Percentiles rank a stretch among this genome's conserved stretches.
Conservation (phyloP, 352 stramenopile species). For the Phytopythium litorale region DNA sequence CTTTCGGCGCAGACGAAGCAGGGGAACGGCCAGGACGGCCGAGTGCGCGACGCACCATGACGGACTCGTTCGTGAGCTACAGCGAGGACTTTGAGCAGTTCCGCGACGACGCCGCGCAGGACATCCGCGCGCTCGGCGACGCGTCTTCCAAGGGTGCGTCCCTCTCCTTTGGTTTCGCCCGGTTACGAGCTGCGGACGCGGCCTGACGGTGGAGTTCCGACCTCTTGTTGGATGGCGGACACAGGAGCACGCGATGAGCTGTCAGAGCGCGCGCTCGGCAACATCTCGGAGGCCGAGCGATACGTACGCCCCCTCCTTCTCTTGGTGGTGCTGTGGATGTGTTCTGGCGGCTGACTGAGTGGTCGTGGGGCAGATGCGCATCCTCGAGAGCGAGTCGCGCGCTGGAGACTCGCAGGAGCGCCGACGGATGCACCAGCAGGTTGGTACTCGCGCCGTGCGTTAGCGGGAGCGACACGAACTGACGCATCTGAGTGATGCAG, state of each 20-base stretch:
- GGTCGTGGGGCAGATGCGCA: slow-evolving; percentile 42
- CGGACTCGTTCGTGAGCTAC: slow-evolving; percentile 74
- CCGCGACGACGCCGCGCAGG: slow-evolving; percentile 65
- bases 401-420: slow-evolving; percentile 76
- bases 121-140: slow-evolving; percentile 62
- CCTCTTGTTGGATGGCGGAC: background rate
- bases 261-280: slow-evolving; percentile 48
- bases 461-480: no score
- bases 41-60: slow-evolving; percentile 40
- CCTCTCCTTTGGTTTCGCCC: background rate
- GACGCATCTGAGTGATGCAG: slow-evolving; percentile 7
- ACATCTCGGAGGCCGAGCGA: slow-evolving; percentile 75
- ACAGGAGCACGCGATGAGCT: slow-evolving; percentile 45
- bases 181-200: background rate
- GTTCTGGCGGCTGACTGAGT: background rate
- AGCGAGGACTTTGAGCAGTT: slow-evolving; percentile 85
- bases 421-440: slow-evolving; percentile 78
- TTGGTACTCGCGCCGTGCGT: slow-evolving; percentile 1
- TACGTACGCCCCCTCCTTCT: slow-evolving; percentile 33
- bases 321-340: background rate
- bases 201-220: slow-evolving; percentile 4
- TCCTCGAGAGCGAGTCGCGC: slow-evolving; percentile 79
- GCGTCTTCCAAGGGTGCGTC: slow-evolving; percentile 22
- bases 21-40: background rate
- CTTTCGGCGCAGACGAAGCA: background rate